Conservation (phyloP, 1,284 basidiomycete species). For the Sporisorium graminicola region DNA sequence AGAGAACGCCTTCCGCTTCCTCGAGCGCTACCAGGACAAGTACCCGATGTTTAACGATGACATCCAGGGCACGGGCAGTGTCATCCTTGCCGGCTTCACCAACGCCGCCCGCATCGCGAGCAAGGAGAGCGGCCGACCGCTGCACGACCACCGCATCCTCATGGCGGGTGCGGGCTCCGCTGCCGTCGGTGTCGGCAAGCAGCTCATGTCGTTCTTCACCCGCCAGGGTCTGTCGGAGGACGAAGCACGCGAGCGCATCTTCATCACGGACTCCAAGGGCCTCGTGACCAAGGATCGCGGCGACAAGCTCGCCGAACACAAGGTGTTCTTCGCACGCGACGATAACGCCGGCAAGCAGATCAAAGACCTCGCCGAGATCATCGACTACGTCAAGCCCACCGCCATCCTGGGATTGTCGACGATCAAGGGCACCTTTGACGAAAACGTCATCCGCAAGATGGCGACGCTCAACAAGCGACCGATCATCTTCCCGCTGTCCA, state of each 20-base stretch:
- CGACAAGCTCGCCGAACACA: conserved; percentile 64
- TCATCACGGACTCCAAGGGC: conserved; percentile 67
- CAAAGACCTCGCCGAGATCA: conserved; percentile 78
- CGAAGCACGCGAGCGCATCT: conserved; percentile 64
- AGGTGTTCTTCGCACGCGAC: conserved; percentile 63
- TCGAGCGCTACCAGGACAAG: conserved; percentile 66
- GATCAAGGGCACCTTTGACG: conserved; percentile 83
- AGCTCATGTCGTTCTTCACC: conserved; percentile 68
- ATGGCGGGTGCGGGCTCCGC: conserved; percentile 92
- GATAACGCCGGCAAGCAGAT: conserved; percentile 65
- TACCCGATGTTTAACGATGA: conserved; percentile 79
- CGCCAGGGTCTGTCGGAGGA: conserved; percentile 61
- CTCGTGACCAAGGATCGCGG: conserved; percentile 66
- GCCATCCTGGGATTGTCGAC: conserved; percentile 92
- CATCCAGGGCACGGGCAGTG: conserved; percentile 76
- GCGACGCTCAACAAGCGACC: conserved; percentile 85
- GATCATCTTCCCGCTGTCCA: conserved; percentile 96
- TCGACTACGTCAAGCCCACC: conserved; percentile 88
- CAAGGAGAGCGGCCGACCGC: conserved; percentile 78
- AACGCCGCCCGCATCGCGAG: conserved; percentile 85
- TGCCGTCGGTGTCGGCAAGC: conserved; percentile 77
- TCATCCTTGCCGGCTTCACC: conserved; percentile 89
- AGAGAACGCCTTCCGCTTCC: conserved; percentile 67
- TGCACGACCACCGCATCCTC: conserved; percentile 85
- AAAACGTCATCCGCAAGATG: conserved; percentile 83